Percentiles rank a stretch among this genome's conserved stretches.
Evolutionary conservation across 2,329 filamentous ascomycete genomes (phyloP).

Genomic region (Fusarium sp.): DNA sequence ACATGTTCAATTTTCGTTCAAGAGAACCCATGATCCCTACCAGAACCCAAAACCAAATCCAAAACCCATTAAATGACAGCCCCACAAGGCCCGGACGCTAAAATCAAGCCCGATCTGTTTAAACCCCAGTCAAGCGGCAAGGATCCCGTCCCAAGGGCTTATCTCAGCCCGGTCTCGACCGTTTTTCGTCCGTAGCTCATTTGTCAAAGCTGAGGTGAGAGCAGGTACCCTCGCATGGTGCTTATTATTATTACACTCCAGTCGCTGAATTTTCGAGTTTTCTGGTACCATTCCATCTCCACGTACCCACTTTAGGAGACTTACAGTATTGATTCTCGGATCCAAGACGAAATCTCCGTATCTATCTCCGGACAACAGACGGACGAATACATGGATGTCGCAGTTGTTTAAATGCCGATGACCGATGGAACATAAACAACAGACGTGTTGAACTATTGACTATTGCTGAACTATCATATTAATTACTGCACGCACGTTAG

Average conservation of each 20-base stretch:
- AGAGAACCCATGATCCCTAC: background rate
- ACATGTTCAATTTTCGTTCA: background rate
- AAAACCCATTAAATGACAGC: constrained; percentile 6
- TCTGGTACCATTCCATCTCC: background rate
- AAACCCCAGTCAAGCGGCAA: constrained; percentile 13
- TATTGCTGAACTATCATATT: background rate
- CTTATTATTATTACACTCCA: too few relatives aligned
- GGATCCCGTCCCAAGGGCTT: constrained; percentile 27
- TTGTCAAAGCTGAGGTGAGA: background rate
- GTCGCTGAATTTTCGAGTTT: too few relatives aligned
- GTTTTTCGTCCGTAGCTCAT: background rate
- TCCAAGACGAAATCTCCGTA: constrained; percentile 18
- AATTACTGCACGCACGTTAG: constrained; percentile 9
- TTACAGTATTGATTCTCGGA: constrained; percentile 14
- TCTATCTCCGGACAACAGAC: constrained; percentile 21
- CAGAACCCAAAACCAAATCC: background rate
- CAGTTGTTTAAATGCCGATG: constrained; percentile 16
- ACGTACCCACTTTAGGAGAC: constrained; percentile 4
- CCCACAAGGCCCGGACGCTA: constrained; percentile 26
- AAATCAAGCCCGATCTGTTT: constrained; percentile 21
- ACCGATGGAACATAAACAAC: constrained; percentile 7
- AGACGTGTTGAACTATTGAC: background rate
- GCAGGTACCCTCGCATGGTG: background rate
- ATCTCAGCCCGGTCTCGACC: constrained; percentile 32
- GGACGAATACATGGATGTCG: background rate